Conservation (phyloP, 192 early-diverging fungal genomes). For the Allomyces macrogynus region DNA sequence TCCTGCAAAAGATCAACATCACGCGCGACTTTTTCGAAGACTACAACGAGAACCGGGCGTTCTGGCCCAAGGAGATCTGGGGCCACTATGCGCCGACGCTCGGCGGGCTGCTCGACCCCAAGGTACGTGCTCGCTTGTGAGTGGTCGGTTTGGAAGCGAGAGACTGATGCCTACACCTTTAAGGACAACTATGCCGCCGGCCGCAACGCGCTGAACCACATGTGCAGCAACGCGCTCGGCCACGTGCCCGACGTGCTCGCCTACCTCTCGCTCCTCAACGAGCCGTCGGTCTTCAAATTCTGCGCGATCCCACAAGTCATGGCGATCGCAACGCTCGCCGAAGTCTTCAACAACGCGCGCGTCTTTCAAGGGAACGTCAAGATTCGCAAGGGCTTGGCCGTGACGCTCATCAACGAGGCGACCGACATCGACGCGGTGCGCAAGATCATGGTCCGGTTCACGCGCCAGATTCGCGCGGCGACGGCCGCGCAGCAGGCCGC, state of each 20-base stretch:
- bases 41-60: slow-evolving; percentile 62
- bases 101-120: slow-evolving; percentile 43
- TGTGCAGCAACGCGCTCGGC: slow-evolving; percentile 66
- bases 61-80: slow-evolving; percentile 97
- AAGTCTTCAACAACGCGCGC: slow-evolving; percentile 68
- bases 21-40: slow-evolving; percentile 90
- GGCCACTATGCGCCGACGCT: slow-evolving; percentile 50
- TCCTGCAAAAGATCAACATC: slow-evolving; percentile 97
- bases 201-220: slow-evolving; percentile 41
- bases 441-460: slow-evolving; percentile 40
- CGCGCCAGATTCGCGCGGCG: slow-evolving; percentile 36
- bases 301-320: slow-evolving; percentile 99
- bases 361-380: slow-evolving; percentile 69
- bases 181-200: background rate
- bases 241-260: slow-evolving; percentile 71
- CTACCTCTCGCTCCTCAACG: slow-evolving; percentile 56
- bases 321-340: slow-evolving; percentile 79
- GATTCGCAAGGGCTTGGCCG: slow-evolving; percentile 73
- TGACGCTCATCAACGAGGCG: slow-evolving; percentile 42
- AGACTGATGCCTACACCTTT: background rate
- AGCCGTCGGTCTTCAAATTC: slow-evolving; percentile 74
- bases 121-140: background rate
- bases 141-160: too few species aligned
- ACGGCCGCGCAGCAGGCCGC: slow-evolving; percentile 17
- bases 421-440: slow-evolving; percentile 33